Evolutionary conservation across 2,329 filamentous ascomycete species (phyloP).

Genomic region (Ophiocordyceps camponoti-saundersi): DNA sequence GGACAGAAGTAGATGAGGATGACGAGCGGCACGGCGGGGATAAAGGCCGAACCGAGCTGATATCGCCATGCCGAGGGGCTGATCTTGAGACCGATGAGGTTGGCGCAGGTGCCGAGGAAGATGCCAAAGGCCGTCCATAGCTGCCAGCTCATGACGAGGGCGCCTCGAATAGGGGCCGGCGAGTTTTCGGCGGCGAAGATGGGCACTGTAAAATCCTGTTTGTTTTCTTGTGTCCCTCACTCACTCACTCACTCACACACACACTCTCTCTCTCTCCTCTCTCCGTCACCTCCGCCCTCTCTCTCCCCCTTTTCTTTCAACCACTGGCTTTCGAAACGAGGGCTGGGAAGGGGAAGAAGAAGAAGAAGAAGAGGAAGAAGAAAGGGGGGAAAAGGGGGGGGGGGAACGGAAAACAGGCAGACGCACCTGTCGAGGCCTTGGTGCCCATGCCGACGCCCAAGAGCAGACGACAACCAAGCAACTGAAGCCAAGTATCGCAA

Average conservation of each 20-base stretch:
- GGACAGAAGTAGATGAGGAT: slow-evolving; percentile 48
- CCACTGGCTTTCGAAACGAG: too few relatives aligned
- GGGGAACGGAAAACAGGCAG: too few relatives aligned
- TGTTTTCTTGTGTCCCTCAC: not conserved
- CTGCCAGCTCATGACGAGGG: slow-evolving; percentile 71
- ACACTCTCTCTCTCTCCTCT: not conserved
- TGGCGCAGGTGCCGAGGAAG: slow-evolving; percentile 42
- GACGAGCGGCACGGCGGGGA: slow-evolving; percentile 37
- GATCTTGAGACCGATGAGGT: slow-evolving; percentile 27
- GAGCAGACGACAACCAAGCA: slow-evolving; percentile 53
- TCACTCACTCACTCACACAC: too few relatives aligned
- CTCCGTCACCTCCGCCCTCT: too few relatives aligned
- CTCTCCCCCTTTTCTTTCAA: too few relatives aligned
- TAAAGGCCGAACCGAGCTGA: slow-evolving; percentile 47
- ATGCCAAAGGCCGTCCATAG: slow-evolving; percentile 49
- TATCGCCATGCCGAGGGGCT: slow-evolving; percentile 36
- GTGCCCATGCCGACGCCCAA: slow-evolving; percentile 65
- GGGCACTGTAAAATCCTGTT: slow-evolving; percentile 28
- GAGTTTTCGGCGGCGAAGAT: slow-evolving; percentile 63
- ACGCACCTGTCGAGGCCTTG: slow-evolving; percentile 43
- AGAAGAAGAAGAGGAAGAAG: too few relatives aligned
- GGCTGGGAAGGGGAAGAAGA: too few relatives aligned
- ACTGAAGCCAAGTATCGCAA: slow-evolving; percentile 53
- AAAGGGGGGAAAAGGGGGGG: too few relatives aligned
- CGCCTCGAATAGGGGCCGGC: slow-evolving; percentile 52